Evolutionary conservation across 2,329 filamentous ascomycete species (phyloP), one percentile per base, ranked within the genome.

Genomic region (Blastomyces emzantsi): DNA sequence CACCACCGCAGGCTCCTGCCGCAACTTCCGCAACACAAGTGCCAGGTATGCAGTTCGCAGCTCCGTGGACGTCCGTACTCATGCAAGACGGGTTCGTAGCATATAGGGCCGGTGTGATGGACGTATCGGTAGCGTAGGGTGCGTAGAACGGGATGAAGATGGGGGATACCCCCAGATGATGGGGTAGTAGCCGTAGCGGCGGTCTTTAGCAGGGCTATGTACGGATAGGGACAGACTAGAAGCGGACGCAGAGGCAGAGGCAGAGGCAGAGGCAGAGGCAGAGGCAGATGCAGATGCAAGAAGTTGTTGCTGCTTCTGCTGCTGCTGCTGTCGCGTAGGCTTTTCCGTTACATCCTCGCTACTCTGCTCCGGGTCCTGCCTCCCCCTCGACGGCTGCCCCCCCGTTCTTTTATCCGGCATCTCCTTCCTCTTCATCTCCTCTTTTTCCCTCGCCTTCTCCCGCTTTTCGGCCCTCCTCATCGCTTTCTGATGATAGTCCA

Each of bases 11-110:
- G 45, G 75, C 70, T 25, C 75, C 77, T n/a, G 77, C 76, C 65
- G 79, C 81, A 13, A 76, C 78, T 0, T 76, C 80, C 39, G 71
- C 74, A 25, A 72, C 72, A 64, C 75, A 76, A 1, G 75, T 75
- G 4, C 83, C 82, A 0, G 65, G 63, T 52, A 74, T 78, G 67
- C 82, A 84, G 63, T 78, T 80, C 0, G 81, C 81, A 36, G 68
- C 67, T 25, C 71, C 76, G 0, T 79, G 79, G 2, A 70, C 41
- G 0, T 66, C 70, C 6, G 76, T 66, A 64, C 72, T 77, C 74
- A 79, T 78, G 66, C 79, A 82, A 2, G 71, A 70, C 13, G 81
- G 80, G 63, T 80, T 78, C n/a, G 70, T 70, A 3, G 77, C 70
- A 66, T 82, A 83, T 36, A 77, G 72, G 52, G 71, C 74, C 13